These are phyloP conservation scores for Brassica balearica DNA, from an alignment of 441 rosid species.

Conservation along the genomic window DNA sequence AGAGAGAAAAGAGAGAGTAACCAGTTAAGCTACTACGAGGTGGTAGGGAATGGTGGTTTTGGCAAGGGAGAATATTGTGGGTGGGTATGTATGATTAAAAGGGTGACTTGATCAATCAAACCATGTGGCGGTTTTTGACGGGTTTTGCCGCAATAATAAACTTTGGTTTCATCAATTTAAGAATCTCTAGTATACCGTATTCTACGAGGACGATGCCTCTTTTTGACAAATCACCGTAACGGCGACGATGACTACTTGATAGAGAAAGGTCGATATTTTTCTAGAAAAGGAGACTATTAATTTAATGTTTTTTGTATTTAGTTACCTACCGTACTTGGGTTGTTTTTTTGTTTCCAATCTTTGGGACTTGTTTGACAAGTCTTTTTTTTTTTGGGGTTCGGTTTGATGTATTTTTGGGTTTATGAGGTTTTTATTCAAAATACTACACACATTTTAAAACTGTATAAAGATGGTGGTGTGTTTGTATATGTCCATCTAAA, in stretches of 20 bases:
- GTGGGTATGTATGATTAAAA: background rate
- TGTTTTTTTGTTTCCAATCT: slow-evolving; percentile 1
- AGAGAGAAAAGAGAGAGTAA: background rate
- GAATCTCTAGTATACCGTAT: background rate
- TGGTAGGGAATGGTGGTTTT: slow-evolving; percentile 19
- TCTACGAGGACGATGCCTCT: background rate
- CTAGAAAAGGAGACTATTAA: background rate
- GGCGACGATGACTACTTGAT: background rate
- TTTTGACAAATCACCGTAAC: background rate
- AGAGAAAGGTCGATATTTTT: background rate
- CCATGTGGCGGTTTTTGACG: slow-evolving; percentile 35
- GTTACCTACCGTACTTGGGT: background rate
- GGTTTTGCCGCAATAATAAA: slow-evolving; percentile 29
- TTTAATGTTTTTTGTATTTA: slow-evolving; percentile 7
- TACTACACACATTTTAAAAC: no score
- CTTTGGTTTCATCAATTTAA: background rate
- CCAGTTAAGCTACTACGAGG: slow-evolving; percentile 3
- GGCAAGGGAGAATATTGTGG: slow-evolving; percentile 19
- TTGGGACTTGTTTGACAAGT: slow-evolving; percentile 30
- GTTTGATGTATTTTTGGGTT: background rate
- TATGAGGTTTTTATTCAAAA: background rate
- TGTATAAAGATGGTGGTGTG: no score
- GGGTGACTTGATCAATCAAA: slow-evolving; percentile 23
- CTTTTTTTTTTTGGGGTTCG: background rate
- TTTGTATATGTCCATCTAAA: background rate